These are phyloP conservation scores for Fusarium sp. DNA, from an alignment of 2,329 filamentous ascomycete genomes.

Conservation along the genomic window DNA sequence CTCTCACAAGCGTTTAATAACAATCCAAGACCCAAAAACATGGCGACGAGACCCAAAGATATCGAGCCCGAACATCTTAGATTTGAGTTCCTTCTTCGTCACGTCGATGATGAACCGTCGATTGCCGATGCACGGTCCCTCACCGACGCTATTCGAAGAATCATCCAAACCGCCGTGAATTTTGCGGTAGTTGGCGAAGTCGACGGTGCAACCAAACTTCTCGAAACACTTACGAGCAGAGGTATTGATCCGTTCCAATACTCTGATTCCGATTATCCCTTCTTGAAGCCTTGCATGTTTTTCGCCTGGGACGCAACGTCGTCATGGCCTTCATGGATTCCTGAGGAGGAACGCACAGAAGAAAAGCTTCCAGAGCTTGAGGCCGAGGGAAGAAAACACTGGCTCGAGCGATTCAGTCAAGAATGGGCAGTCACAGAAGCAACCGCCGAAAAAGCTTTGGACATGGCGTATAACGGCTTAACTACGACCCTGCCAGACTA, in stretches of 20 bases:
- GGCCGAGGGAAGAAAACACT: not conserved
- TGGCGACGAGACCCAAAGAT: not conserved
- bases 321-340: constrained; percentile 4
- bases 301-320: constrained; percentile 11
- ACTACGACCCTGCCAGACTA: not conserved
- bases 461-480: constrained; percentile 14
- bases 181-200: not conserved
- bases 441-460: constrained; percentile 3
- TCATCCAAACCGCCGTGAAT: not conserved
- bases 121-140: not conserved
- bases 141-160: not conserved
- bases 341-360: not conserved
- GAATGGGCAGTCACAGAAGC: constrained; percentile 8
- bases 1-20: not conserved
- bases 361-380: not conserved
- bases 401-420: constrained; percentile 13
- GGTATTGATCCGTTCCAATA: not conserved
- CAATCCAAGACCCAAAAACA: not conserved
- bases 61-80: not conserved
- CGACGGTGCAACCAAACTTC: not conserved
- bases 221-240: not conserved
- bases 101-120: not conserved
- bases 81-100: not conserved
- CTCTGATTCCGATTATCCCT: not conserved
- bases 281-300: constrained; percentile 8